Evolutionary conservation across 495 filamentous ascomycete species (phyloP), one percentile per base, ranked within the genome.

Genomic region (Trichoderma gamsii): DNA sequence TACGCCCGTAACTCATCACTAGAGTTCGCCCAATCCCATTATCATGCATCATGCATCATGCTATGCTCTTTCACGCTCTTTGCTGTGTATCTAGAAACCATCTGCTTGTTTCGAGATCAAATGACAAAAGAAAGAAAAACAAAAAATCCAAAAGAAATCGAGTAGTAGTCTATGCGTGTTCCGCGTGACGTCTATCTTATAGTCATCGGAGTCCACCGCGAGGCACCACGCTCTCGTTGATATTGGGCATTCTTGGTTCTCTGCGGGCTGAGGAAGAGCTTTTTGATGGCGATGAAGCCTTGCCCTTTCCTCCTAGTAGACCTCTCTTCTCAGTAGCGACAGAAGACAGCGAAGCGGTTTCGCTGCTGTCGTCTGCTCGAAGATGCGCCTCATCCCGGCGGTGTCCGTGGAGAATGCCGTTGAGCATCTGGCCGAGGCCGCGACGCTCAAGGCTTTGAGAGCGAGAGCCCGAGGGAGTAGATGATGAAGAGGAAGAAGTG

Each of bases 331-430:
- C 56, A 16, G 56, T 61, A 13, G 27, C 27, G 15, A 61, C 56
- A 23, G 56, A 61, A 12, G 56, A 61, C 23, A 61, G 56, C 3
- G 56, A 61, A 29, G 56, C 27, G 9, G 56, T 61, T 35, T 61
- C 56, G 56, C 56, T 49, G 44, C 44, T 27, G 4, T 13, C 9
- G 13, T 61, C 51, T 21, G 21, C 18, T 16, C 21, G 2, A 3
- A 59, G 51, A 8, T 21, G 13, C n/a, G 51, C 56, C 56, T 61
- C 56, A 18, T 61, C 56, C 12, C 56, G 56, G 56, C 56, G 56
- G 27, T 61, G 23, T 23, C 27, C 29, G 56, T 29, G 27, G 56
- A 61, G 56, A 13, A 61, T 61, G 23, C 56, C 56, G 11, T 21
- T 21, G n/a, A 61, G 27, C 56, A 61, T 61, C 25, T 61, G 25